phyloP scores from a whole-genome alignment of 148 eudicot species.

The Heliamphora exappendiculata region DNA sequence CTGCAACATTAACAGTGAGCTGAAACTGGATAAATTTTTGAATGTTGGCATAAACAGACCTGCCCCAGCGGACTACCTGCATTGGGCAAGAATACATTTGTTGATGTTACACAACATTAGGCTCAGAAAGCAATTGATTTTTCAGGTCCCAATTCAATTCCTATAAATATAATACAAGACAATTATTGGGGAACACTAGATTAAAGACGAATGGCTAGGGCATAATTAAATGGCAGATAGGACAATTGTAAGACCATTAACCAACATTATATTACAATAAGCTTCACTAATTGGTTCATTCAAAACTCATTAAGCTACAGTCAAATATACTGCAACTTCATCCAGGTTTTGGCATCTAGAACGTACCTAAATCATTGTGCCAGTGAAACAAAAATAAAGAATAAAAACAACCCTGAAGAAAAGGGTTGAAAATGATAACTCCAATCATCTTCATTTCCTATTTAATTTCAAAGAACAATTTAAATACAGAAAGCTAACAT shows the following conservation, averaged over 20 bases:
- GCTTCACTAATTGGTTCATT: neutral
- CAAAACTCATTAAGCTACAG: neutral
- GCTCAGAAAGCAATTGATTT: neutral
- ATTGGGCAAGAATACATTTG: constrained; percentile 9
- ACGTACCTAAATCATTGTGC: neutral
- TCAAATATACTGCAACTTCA: neutral
- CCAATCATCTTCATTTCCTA: neutral
- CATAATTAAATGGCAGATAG: neutral
- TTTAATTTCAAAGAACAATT: neutral
- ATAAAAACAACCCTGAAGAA: neutral
- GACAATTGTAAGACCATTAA: neutral
- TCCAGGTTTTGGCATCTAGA: neutral
- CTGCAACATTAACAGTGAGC: constrained; percentile 94
- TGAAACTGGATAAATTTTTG: constrained; percentile 96
- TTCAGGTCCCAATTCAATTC: neutral
- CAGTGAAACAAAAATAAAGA: neutral
- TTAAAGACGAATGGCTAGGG: neutral
- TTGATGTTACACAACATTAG: neutral
- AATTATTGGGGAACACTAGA: no score
- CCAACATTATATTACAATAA: neutral
- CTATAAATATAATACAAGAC: neutral
- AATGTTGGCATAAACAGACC: constrained; percentile 91
- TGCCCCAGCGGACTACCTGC: constrained; percentile 96
- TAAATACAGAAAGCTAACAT: neutral
- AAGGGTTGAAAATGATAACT: neutral